Evolutionary conservation across 805 yeast genomes (phyloP).

Genomic region (Starmerella roubikii): DNA sequence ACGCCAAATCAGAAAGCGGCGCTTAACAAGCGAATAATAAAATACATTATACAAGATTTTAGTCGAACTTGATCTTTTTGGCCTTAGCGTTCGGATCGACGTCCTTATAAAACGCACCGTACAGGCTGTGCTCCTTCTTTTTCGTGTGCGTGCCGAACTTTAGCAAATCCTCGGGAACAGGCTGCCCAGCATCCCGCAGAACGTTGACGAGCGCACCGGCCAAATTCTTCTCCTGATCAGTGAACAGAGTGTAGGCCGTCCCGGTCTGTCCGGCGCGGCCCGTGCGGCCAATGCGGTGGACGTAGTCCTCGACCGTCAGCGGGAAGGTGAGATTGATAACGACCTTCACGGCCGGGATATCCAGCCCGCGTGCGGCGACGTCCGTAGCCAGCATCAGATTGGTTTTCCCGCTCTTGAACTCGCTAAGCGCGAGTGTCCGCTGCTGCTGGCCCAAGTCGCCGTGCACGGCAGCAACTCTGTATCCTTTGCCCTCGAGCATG

Average conservation of each 20-base stretch:
- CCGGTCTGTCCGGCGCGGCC: conserved; percentile 97
- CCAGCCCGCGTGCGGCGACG: conserved; percentile 96
- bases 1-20: conserved; percentile 8
- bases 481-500: conserved; percentile 57
- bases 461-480: conserved; percentile 80
- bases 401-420: conserved; percentile 68
- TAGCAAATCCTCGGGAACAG: conserved; percentile 85
- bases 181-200: conserved; percentile 83
- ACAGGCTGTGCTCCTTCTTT: conserved; percentile 94
- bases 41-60: conserved; percentile 5
- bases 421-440: conserved; percentile 73
- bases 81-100: conserved; percentile 71
- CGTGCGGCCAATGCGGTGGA: conserved; percentile 94
- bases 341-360: conserved; percentile 91
- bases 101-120: conserved; percentile 93
- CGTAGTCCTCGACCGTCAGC: conserved; percentile 89
- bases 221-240: conserved; percentile 91
- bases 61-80: conserved; percentile 78
- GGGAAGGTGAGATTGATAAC: conserved; percentile 95
- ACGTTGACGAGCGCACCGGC: conserved; percentile 91
- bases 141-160: conserved; percentile 97
- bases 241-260: conserved; percentile 85
- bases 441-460: conserved; percentile 91
- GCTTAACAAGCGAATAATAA: not conserved
- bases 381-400: conserved; percentile 85